These are phyloP conservation scores for Austroboletus festivus DNA, from an alignment of 768 basidiomycete genomes.

Conservation along the genomic window DNA sequence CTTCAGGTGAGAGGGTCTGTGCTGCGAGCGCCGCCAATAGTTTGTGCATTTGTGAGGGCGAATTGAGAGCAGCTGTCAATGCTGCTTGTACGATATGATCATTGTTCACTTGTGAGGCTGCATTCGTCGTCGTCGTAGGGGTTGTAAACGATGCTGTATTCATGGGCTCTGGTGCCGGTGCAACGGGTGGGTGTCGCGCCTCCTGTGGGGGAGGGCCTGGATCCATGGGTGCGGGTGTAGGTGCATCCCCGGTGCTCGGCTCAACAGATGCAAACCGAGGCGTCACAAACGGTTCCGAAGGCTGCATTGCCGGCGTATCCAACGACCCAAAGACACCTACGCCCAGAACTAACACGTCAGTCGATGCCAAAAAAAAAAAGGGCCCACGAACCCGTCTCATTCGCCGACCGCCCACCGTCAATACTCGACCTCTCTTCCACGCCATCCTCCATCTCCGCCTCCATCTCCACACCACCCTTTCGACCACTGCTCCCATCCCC, in stretches of 20 bases:
- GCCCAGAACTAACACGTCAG: background rate
- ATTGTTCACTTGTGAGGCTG: slow-evolving; percentile 30
- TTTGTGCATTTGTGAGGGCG: slow-evolving; percentile 57
- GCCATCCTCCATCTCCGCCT: slow-evolving; percentile 33
- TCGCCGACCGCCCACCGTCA: slow-evolving; percentile 24
- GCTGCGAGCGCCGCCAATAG: slow-evolving; percentile 44
- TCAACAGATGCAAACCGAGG: slow-evolving; percentile 30
- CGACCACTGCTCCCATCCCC: slow-evolving; percentile 43
- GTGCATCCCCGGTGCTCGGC: slow-evolving; percentile 15
- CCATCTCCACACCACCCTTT: no score
- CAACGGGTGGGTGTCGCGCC: slow-evolving; percentile 13
- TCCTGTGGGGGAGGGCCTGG: slow-evolving; percentile 12
- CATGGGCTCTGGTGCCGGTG: slow-evolving; percentile 10
- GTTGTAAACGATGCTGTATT: slow-evolving; percentile 7
- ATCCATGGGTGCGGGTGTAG: slow-evolving; percentile 14
- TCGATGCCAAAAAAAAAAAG: background rate
- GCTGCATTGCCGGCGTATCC: slow-evolving; percentile 43
- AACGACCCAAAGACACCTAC: slow-evolving; percentile 43
- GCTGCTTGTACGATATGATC: slow-evolving; percentile 48
- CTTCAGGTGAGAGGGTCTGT: slow-evolving; percentile 23
- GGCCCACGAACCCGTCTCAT: slow-evolving; percentile 13
- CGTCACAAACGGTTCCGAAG: slow-evolving; percentile 30
- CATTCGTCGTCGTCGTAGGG: slow-evolving; percentile 11
- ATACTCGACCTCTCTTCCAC: slow-evolving; percentile 38
- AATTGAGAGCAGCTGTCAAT: slow-evolving; percentile 47